Evolutionary conservation across 306 rosid genomes (phyloP).

Genomic region (Ormosia semicastrata): DNA sequence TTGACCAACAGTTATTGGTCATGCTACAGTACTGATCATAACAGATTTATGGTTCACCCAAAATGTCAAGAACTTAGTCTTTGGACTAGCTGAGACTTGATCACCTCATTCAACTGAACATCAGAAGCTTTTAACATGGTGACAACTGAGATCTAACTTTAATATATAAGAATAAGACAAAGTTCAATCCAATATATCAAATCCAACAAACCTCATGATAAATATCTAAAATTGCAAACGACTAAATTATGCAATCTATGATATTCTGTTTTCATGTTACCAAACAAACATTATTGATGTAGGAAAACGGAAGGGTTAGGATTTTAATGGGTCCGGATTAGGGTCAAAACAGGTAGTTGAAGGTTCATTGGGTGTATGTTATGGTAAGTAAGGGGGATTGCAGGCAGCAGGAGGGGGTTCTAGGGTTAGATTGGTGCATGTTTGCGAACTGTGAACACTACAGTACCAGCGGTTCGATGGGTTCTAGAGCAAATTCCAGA

Average conservation of each 20-base stretch:
- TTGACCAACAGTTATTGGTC: neutral
- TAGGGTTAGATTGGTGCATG: neutral
- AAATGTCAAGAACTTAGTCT: neutral
- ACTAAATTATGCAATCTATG: neutral
- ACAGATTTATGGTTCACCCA: neutral
- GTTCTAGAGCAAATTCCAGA: neutral
- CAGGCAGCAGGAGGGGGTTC: neutral
- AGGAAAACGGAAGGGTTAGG: neutral
- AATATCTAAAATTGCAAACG: conserved; percentile 5
- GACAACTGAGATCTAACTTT: neutral
- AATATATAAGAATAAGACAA: neutral
- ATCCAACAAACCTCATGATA: conserved; percentile 6
- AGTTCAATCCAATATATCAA: conserved; percentile 17
- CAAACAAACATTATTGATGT: neutral
- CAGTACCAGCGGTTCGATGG: neutral
- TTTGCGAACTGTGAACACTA: neutral
- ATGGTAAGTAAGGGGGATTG: neutral
- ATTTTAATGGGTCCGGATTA: neutral
- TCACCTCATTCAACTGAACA: neutral
- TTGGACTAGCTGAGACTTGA: neutral
- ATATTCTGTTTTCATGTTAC: neutral
- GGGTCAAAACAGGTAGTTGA: neutral
- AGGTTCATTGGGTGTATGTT: neutral
- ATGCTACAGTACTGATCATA: neutral
- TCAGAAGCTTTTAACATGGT: neutral